Base-by-base conservation (phyloP, 306 rosid species). In the Mucuna pruriens region DNA sequence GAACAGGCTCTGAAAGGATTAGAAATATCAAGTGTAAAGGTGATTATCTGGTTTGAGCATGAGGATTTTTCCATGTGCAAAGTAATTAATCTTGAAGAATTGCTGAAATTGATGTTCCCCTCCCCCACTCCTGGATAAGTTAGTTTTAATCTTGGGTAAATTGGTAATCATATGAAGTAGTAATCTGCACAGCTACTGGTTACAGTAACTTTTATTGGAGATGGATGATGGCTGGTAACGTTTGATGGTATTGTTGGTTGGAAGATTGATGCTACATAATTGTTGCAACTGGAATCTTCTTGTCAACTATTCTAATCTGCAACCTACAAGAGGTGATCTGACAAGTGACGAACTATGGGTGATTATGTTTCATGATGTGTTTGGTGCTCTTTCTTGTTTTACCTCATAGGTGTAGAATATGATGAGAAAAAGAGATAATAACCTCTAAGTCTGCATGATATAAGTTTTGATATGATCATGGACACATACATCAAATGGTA, bases 311-410 rank as follows among this genome's bases (percentile, higher is more conserved):
- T 70, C 55, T 26, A 40, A 25, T 26, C 19, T 64, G 42, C 17
- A 38, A 74, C 48, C 17, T 12, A 20, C 51, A 17, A 19, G 64
- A 44, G 71, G 72, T 80, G 19, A 70, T 57, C 34, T 31, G 49
- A 31, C 65, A 22, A 22, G 42, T 48, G 65, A 17, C 36, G 39
- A 51, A 54, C 78, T 12, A n/a, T 40, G 62, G 68, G 52, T 78
- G 65, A 54, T 62, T 23, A 68, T 68, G 77, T 82, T 67, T 44
- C 81, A 33, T 33, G 55, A 20, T 44, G 75, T 68, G 19, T 65
- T 34, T 55, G 77, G 71, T 57, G 46, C 65, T 51, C 20, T 3
- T 49, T 33, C 48, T 61, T 71, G 6, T 36, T 34, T 48, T 73
- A 62, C 64, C 12, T 36, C 67, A 45, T 63, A 38, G 22, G 13